Conservation (phyloP, 805 yeast species). For the Yarrowia alimentaria region DNA sequence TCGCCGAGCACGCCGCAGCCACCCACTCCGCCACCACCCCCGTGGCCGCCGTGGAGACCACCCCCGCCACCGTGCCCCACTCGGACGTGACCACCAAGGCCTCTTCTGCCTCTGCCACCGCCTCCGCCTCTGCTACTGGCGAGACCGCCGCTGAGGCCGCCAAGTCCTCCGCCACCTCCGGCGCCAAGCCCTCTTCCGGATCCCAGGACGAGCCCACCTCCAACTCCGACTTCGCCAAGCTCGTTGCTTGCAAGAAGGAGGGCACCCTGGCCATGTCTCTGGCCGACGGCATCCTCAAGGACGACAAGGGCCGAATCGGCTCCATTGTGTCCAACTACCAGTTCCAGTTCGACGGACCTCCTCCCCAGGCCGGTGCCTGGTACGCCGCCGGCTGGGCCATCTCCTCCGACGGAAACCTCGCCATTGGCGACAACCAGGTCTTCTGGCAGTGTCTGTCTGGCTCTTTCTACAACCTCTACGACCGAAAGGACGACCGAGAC, state of each 20-base stretch:
- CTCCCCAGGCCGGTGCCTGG: conserved; percentile 32
- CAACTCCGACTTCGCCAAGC: conserved; percentile 18
- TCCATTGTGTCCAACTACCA: conserved; percentile 26
- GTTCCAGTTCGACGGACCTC: conserved; percentile 30
- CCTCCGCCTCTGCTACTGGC: neutral
- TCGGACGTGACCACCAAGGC: conserved; percentile 26
- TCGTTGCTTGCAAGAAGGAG: conserved; percentile 22
- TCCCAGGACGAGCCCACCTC: conserved; percentile 21
- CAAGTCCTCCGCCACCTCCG: conserved; percentile 7
- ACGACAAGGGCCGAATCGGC: conserved; percentile 24
- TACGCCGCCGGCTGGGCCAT: conserved; percentile 32
- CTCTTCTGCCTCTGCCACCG: neutral
- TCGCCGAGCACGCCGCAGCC: neutral
- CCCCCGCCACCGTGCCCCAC: conserved; percentile 22
- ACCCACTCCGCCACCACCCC: neutral
- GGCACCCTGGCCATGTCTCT: conserved; percentile 21
- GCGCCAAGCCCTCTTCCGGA: conserved; percentile 20
- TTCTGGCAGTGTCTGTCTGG: conserved; percentile 28
- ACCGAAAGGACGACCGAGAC: conserved; percentile 25
- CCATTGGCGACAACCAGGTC: conserved; percentile 29
- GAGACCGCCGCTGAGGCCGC: conserved; percentile 9
- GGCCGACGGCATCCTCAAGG: conserved; percentile 13
- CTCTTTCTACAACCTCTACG: conserved; percentile 21
- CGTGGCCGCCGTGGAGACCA: conserved; percentile 17
- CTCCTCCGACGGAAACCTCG: conserved; percentile 31